Percentiles rank a stretch among this genome's conserved stretches.
phyloP scores from a whole-genome alignment of 805 yeast genomes.

The Lachancea fermentati region DNA sequence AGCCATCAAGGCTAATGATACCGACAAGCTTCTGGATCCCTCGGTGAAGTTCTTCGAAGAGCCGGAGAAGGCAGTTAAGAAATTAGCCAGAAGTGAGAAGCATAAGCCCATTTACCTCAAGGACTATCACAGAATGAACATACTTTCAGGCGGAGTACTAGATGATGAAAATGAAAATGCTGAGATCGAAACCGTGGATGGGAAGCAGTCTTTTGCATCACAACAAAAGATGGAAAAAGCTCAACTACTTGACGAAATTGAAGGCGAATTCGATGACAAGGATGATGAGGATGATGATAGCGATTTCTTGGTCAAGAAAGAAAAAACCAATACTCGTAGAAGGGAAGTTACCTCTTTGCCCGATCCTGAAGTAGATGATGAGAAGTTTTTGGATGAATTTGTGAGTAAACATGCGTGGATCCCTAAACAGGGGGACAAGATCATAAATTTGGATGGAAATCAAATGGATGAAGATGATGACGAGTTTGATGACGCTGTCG shows the following conservation, averaged over 20 bases:
- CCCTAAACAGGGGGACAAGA: conserved; percentile 60
- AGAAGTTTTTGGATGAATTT: conserved; percentile 67
- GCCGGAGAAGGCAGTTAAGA: conserved; percentile 40
- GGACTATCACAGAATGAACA: conserved; percentile 84
- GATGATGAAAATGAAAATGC: conserved; percentile 47
- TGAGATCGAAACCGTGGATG: conserved; percentile 37
- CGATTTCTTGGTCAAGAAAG: conserved; percentile 56
- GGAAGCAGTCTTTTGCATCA: conserved; percentile 60
- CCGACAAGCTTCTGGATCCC: conserved; percentile 54
- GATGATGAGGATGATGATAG: conserved; percentile 40
- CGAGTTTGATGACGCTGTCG: conserved; percentile 89
- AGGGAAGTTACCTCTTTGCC: conserved; percentile 43
- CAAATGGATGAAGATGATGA: conserved; percentile 62
- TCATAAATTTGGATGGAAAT: conserved; percentile 42
- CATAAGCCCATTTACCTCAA: conserved; percentile 80
- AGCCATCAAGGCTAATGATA: conserved; percentile 66
- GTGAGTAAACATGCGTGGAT: conserved; percentile 84
- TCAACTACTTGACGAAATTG: conserved; percentile 71
- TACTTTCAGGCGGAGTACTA: conserved; percentile 60
- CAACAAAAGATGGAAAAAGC: conserved; percentile 71
- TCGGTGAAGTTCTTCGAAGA: conserved; percentile 69
- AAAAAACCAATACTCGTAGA: conserved; percentile 28
- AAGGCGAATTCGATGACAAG: conserved; percentile 53
- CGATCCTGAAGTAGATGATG: conserved; percentile 58
- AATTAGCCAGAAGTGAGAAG: conserved; percentile 30